phyloP scores from a whole-genome alignment of 768 basidiomycete species.

The Kwoniella europaea region DNA sequence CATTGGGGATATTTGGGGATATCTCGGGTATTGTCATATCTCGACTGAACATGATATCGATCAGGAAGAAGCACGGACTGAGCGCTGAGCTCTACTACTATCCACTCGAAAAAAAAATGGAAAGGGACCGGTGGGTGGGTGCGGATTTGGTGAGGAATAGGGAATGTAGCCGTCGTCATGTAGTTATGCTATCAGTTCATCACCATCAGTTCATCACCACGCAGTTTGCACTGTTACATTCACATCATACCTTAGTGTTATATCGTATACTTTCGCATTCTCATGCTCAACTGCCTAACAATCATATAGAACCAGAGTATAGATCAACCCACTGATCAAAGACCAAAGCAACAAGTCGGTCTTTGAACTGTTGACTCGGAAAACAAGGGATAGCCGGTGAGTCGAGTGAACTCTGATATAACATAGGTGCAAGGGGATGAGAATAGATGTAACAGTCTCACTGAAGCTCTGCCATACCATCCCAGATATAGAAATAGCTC shows the following conservation, averaged over 20 bases:
- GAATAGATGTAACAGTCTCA: background rate
- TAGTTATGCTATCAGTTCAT: no score
- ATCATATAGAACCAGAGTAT: background rate
- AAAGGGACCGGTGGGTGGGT: no score
- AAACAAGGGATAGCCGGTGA: background rate
- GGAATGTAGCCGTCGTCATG: no score
- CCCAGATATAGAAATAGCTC: no score
- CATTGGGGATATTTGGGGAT: background rate
- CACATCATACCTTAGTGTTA: no score
- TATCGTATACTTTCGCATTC: background rate
- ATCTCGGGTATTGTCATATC: background rate
- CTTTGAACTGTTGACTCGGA: background rate
- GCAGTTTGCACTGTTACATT: no score
- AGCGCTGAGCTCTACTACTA: background rate
- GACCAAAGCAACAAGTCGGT: background rate
- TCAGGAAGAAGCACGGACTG: background rate
- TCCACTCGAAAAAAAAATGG: no score
- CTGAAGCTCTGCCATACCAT: background rate
- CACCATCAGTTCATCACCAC: no score
- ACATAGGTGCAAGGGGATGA: background rate
- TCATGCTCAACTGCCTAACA: background rate
- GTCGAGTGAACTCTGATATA: background rate
- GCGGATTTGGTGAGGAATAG: no score
- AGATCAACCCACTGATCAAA: no score
- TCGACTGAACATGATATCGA: background rate